Evolutionary conservation across 441 rosid genomes (phyloP), one percentile per base, ranked within the genome.

Genomic region (Melastoma candidum): DNA sequence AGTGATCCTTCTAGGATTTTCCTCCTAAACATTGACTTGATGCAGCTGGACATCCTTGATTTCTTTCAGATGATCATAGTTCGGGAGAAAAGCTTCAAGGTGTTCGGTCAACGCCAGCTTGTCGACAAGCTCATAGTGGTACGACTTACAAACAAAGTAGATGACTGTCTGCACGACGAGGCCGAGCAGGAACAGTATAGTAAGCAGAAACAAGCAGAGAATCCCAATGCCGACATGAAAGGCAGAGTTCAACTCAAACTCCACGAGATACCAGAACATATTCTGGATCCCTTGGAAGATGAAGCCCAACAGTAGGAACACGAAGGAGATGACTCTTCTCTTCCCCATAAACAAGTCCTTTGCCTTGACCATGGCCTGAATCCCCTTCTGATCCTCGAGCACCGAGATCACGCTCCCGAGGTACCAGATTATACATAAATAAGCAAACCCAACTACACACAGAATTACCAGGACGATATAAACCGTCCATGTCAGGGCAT

Each of bases 331-430:
- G 22, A 51, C 54, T 51, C 13, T 14, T n/a, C 43, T 14, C 22
- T 51, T 51, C 22, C 54, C 54, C 54, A 26, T 43, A n/a, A 27
- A 12, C 1, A 51, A 43, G 22, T 17, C 22, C 22, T 17, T 17
- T 17, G 22, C 22, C 22, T 17, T 17, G 22, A 17, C 22, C 22
- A 51, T 51, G 2, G 43, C 54, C 43, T 27, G n/a, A 43, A 51
- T 51, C 54, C 54, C 54, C 0, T 51, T 51, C 54, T 27, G 41
- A 36, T 51, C 54, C 43, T 51, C 54, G 11, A n/a, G 22, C 41
- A 51, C 43, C 4, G 54, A 51, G 43, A 51, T 24, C 54, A 51
- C 43, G 22, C 54, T 51, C 13, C 41, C 54, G 41, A 51, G 43
- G 22, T 51, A 43, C 43, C 54, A 51, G 43, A 51, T 12, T 1